Percentiles rank a stretch among this genome's conserved stretches.
Evolutionary conservation across 306 rosid species (phyloP).

Genomic region (Spatholobus suberectus): DNA sequence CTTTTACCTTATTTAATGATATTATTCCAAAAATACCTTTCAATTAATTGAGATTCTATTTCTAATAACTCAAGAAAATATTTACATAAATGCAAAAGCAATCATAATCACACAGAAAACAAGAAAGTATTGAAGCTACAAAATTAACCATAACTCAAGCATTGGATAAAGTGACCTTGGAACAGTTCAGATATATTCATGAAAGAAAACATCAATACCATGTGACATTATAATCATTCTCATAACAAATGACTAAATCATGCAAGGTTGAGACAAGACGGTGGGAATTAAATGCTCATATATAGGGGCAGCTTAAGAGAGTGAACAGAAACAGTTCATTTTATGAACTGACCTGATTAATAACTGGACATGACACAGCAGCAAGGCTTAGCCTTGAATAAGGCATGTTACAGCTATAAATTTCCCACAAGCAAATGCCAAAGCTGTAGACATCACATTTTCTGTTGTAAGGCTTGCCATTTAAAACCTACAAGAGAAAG

Average conservation of each 20-base stretch:
- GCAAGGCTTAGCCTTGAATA: slow-evolving; percentile 69
- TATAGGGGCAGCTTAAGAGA: neutral
- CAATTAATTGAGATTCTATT: too few species aligned
- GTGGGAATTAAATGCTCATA: neutral
- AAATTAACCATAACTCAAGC: neutral
- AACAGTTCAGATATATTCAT: neutral
- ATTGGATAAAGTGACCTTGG: neutral
- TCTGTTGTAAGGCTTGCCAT: slow-evolving; percentile 82
- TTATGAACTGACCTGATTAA: slow-evolving; percentile 54
- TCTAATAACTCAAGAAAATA: too few species aligned
- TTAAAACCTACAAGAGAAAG: slow-evolving; percentile 62
- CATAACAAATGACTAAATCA: too few species aligned
- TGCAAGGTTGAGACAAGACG: neutral
- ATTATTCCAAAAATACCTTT: too few species aligned
- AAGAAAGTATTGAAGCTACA: neutral
- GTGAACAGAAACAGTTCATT: neutral
- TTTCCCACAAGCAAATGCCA: slow-evolving; percentile 92
- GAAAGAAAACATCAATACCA: neutral
- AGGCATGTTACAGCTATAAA: slow-evolving; percentile 81
- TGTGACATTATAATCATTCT: neutral
- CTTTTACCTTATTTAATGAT: too few species aligned
- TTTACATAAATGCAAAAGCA: neutral
- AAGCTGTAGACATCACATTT: slow-evolving; percentile 86
- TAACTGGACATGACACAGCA: slow-evolving; percentile 64
- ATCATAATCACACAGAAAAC: neutral